Evolutionary conservation across 305 asterid genomes (phyloP).

Genomic region (Solanum chacoense): DNA sequence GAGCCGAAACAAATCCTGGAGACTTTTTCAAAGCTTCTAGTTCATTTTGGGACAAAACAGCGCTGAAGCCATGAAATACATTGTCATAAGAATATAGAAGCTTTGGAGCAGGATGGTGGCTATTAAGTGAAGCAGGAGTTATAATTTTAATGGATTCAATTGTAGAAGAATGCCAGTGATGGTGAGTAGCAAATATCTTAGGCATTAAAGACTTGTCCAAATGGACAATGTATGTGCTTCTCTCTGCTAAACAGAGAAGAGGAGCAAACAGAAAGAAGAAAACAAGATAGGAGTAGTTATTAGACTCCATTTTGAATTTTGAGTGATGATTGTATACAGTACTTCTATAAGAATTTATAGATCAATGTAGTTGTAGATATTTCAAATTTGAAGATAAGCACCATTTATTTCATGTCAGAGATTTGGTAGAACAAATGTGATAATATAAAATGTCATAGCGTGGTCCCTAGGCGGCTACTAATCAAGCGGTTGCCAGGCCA

Average conservation of each 20-base stretch:
- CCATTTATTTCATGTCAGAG: neutral
- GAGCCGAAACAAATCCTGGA: constrained; percentile 44
- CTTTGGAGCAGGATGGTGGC: constrained; percentile 5
- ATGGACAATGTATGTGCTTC: constrained; percentile 25
- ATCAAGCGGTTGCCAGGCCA: neutral
- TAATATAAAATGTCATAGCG: neutral
- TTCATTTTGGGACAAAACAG: constrained; percentile 24
- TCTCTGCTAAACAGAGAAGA: neutral
- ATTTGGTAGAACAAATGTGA: neutral
- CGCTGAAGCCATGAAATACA: constrained; percentile 54
- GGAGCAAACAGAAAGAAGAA: neutral
- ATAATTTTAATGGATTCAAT: constrained; percentile 11
- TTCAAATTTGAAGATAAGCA: neutral
- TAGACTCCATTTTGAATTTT: neutral
- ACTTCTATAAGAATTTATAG: neutral
- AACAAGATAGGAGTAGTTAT: neutral
- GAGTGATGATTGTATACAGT: neutral
- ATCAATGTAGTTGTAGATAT: neutral
- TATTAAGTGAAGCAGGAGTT: neutral
- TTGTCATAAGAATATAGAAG: constrained; percentile 37
- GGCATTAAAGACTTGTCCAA: constrained; percentile 41
- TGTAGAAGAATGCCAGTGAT: constrained; percentile 30
- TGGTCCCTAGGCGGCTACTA: neutral
- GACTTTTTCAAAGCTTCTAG: constrained; percentile 24
- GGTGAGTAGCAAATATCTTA: constrained; percentile 14